Conservation (phyloP, 768 basidiomycete genomes). For the Peribolospora kevripleyi region DNA sequence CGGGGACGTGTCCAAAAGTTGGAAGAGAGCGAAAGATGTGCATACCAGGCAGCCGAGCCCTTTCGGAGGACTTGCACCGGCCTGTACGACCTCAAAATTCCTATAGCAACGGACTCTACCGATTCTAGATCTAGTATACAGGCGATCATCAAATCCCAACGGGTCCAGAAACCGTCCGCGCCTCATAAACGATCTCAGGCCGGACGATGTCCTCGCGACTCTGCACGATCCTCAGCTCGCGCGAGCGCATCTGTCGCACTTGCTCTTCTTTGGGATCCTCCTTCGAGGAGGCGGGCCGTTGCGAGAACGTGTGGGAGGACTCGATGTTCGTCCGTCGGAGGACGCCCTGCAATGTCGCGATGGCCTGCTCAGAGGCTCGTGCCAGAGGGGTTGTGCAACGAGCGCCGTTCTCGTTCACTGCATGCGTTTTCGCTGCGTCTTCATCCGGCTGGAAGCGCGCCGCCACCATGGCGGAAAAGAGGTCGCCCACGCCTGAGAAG, state of each 20-base stretch:
- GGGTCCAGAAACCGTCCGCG: conserved; percentile 5
- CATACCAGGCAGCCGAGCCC: no score
- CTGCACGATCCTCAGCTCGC: conserved; percentile 65
- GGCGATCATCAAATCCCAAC: no score
- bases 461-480: conserved; percentile 76
- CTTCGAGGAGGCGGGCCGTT: conserved; percentile 22
- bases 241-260: conserved; percentile 48
- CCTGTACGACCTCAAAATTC: no score
- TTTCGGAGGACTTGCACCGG: no score
- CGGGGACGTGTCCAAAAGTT: no score
- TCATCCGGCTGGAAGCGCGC: conserved; percentile 34
- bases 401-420: not conserved
- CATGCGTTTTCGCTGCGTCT: not conserved
- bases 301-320: conserved; percentile 11
- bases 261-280: conserved; percentile 37
- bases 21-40: no score
- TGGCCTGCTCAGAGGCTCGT: conserved; percentile 38
- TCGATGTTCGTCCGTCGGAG: conserved; percentile 34
- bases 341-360: conserved; percentile 52
- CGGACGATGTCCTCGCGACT: conserved; percentile 12
- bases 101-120: no score
- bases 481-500: conserved; percentile 88
- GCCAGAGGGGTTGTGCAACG: conserved; percentile 27
- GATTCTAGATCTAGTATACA: no score
- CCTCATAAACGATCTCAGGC: conserved; percentile 8